Evolutionary conservation across 106 monocot genomes (phyloP), one percentile per base, ranked within the genome.

Genomic region (Allium cepa): DNA sequence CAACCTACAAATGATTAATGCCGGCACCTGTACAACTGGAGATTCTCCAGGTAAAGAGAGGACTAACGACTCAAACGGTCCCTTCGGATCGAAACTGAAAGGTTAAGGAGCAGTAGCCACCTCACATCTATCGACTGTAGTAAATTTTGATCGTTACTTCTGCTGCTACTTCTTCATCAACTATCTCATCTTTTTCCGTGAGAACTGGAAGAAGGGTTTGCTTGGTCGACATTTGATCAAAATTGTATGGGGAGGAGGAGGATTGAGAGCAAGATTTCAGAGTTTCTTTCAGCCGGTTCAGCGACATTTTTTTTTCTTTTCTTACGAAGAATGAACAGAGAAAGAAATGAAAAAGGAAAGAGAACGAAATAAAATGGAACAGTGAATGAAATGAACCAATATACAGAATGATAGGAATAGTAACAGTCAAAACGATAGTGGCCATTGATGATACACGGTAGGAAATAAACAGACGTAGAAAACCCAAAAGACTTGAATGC

Each of bases 1-100:
- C 5, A 97, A 78, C 69, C 92, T 92, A 64, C 85, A 97, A 61
- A 84, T 97, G 52, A 97, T 89, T 6, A 88, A 86, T 64, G 85
- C 74, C 67, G 96, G 92, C 73, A 97, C 96, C 86, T 84, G 86
- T 47, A 92, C 65, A 17, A 87, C 10, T 9, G 86, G 78, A 11
- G 17, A 59, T 56, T 88, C 83, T 46, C 56, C 81, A 0, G 86
- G 89, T 4, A 76, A 71, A 46, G 94, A 91, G 36, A 97, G 84
- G 5, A 87, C 69, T 55, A 97, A 68, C 1, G 96, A 92, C 66
- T 92, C 92, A 53, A 76, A 89, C 4, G 88, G 86, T 17, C 88
- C 95, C 63, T 46, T 68, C 18, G 69, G 16, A 49, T 61, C 72
- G 53, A 80, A 78, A 56, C 62, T 26, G 58, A 78, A 66, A n/a